Evolutionary conservation across 2,329 filamentous ascomycete genomes (phyloP).

Genomic region (Fusarium phyllophilum): DNA sequence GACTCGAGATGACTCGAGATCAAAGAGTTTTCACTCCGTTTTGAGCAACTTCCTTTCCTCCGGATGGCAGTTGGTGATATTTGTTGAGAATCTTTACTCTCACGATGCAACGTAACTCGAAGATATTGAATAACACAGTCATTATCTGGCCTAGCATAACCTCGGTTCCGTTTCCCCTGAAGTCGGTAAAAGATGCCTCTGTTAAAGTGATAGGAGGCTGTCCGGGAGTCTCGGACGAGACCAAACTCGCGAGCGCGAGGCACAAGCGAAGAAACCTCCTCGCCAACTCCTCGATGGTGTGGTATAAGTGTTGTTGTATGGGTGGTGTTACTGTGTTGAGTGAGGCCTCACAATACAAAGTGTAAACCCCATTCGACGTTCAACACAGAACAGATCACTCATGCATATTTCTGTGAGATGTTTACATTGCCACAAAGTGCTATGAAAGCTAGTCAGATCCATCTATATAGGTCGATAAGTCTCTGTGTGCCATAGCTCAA

Average conservation of each 20-base stretch:
- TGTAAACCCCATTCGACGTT: neutral
- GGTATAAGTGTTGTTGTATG: too few relatives aligned
- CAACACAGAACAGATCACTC: neutral
- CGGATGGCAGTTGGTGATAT: slow-evolving; percentile 11
- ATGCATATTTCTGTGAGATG: neutral
- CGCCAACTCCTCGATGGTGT: neutral
- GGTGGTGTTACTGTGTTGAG: neutral
- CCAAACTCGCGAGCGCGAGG: neutral
- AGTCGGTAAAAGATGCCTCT: neutral
- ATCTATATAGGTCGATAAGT: neutral
- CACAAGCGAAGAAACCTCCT: neutral
- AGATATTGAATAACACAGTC: neutral
- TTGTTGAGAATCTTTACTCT: slow-evolving; percentile 7
- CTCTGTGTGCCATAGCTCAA: neutral
- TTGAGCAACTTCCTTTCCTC: slow-evolving; percentile 38
- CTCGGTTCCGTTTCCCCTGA: slow-evolving; percentile 21
- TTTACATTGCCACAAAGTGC: neutral
- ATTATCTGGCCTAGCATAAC: neutral
- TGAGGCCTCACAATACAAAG: neutral
- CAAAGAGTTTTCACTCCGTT: slow-evolving; percentile 14
- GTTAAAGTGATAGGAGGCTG: neutral
- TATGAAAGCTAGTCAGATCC: neutral
- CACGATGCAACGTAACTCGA: slow-evolving; percentile 14
- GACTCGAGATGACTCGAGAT: neutral
- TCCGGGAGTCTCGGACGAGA: neutral